Percentiles rank a stretch among this genome's conserved stretches.
These are phyloP conservation scores for Kluyveromyces nonfermentans DNA, from an alignment of 805 yeast genomes.

Conservation along the genomic window DNA sequence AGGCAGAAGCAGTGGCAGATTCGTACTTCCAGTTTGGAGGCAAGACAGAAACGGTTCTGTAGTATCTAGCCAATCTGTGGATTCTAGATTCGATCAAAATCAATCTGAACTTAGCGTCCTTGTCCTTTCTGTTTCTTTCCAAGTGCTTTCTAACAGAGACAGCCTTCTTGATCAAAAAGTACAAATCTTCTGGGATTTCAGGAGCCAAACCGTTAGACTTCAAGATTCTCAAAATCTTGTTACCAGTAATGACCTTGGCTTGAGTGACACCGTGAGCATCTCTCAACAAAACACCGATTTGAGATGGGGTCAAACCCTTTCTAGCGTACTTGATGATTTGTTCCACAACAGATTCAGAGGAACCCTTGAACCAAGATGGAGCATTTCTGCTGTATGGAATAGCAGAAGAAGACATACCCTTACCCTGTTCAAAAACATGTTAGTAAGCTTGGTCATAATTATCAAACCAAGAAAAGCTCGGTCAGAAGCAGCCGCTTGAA, in stretches of 20 bases:
- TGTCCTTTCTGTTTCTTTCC: conserved; percentile 99
- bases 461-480: neutral
- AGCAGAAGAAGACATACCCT: conserved; percentile 98
- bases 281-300: conserved; percentile 98
- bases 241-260: conserved; percentile 94
- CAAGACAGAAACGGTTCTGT: conserved; percentile 98
- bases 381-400: conserved; percentile 98
- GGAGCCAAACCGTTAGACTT: conserved; percentile 99
- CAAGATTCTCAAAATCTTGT: conserved; percentile 98
- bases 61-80: conserved; percentile 99
- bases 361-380: conserved; percentile 99
- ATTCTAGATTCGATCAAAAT: conserved; percentile 99
- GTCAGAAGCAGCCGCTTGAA: neutral
- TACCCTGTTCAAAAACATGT: conserved; percentile 54
- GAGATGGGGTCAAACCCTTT: conserved; percentile 99
- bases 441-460: conserved; percentile 3
- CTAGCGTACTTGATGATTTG: conserved; percentile 99
- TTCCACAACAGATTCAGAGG: conserved; percentile 93
- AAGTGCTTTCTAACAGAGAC: conserved; percentile 99
- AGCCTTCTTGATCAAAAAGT: conserved; percentile 99
- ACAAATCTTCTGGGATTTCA: conserved; percentile 99
- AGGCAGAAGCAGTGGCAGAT: conserved; percentile 99
- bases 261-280: conserved; percentile 99
- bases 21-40: conserved; percentile 99
- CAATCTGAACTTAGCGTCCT: conserved; percentile 99